These are phyloP conservation scores for Talaromyces sp. DNA, from an alignment of 2,329 filamentous ascomycete species.

Conservation along the genomic window DNA sequence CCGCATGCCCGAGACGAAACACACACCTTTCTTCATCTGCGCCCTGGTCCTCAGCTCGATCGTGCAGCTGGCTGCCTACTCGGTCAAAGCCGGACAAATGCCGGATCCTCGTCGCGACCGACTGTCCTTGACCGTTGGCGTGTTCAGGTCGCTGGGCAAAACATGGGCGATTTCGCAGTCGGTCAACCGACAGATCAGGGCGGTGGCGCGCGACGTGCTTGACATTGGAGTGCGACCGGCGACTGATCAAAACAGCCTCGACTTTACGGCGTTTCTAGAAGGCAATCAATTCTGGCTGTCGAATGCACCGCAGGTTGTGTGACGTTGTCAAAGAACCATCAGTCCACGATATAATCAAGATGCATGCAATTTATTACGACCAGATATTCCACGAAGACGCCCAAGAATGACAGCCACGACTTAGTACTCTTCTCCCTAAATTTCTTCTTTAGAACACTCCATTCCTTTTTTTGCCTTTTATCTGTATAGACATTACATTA, in stretches of 20 bases:
- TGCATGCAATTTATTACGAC: background rate
- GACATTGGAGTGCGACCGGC: conserved; percentile 34
- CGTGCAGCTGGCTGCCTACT: conserved; percentile 77
- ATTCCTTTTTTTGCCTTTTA: background rate
- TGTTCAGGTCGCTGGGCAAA: conserved; percentile 61
- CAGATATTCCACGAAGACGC: background rate
- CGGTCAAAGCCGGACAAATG: conserved; percentile 51
- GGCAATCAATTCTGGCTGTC: conserved; percentile 30
- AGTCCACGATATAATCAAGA: background rate
- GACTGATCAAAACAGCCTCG: conserved; percentile 25
- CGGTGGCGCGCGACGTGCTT: conserved; percentile 71
- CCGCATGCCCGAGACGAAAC: conserved; percentile 56
- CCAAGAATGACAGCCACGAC: background rate
- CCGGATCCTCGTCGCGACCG: conserved; percentile 59
- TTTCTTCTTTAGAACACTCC: background rate
- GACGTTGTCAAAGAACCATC: too few species aligned
- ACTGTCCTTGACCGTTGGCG: conserved; percentile 73
- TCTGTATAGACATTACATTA: background rate
- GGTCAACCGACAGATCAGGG: conserved; percentile 68
- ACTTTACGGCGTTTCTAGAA: conserved; percentile 30
- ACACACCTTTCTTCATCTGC: conserved; percentile 81
- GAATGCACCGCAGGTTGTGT: conserved; percentile 12
- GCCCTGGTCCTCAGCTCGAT: conserved; percentile 73
- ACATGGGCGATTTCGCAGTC: conserved; percentile 69
- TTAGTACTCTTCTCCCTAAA: background rate